Evolutionary conservation across 208 protist species (phyloP).

Genomic region (Acanthamoeba royreba): DNA sequence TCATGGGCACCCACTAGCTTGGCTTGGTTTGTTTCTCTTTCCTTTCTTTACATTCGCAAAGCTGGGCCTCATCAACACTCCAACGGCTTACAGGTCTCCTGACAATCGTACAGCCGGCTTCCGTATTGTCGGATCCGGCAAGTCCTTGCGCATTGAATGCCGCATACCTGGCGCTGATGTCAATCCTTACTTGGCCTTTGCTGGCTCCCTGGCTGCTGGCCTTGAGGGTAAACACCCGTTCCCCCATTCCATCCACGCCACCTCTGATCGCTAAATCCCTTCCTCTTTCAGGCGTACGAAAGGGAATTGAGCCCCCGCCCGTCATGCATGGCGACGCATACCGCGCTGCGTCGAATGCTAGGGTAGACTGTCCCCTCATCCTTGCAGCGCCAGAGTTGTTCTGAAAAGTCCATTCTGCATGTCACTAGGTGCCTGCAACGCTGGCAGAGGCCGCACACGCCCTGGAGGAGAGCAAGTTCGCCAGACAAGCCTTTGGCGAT

Average conservation of each 20-base stretch:
- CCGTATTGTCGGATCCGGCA: background rate
- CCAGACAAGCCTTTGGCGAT: background rate
- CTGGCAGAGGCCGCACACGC: background rate
- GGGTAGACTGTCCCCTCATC: too few relatives aligned
- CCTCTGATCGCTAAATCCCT: too few relatives aligned
- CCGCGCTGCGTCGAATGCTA: background rate
- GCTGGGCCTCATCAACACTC: too few relatives aligned
- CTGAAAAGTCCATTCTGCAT: too few relatives aligned
- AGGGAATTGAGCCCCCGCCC: slow-evolving; percentile 5
- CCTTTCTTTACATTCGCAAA: too few relatives aligned
- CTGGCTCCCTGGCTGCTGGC: background rate
- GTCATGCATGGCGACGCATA: background rate
- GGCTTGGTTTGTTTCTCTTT: too few relatives aligned
- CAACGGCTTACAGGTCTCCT: too few relatives aligned
- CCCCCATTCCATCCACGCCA: too few relatives aligned
- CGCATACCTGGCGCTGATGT: slow-evolving; percentile 6
- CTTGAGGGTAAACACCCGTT: too few relatives aligned
- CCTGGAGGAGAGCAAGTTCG: background rate
- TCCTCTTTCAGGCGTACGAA: too few relatives aligned
- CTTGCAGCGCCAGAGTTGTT: background rate
- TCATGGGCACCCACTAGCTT: slow-evolving; percentile 18
- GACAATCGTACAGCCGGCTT: slow-evolving; percentile 22
- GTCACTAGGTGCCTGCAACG: background rate
- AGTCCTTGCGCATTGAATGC: slow-evolving; percentile 7
- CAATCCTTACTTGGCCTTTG: slow-evolving; percentile 10